These are phyloP conservation scores for Sparassis latifolia DNA, from an alignment of 1,284 basidiomycete genomes.

Conservation along the genomic window DNA sequence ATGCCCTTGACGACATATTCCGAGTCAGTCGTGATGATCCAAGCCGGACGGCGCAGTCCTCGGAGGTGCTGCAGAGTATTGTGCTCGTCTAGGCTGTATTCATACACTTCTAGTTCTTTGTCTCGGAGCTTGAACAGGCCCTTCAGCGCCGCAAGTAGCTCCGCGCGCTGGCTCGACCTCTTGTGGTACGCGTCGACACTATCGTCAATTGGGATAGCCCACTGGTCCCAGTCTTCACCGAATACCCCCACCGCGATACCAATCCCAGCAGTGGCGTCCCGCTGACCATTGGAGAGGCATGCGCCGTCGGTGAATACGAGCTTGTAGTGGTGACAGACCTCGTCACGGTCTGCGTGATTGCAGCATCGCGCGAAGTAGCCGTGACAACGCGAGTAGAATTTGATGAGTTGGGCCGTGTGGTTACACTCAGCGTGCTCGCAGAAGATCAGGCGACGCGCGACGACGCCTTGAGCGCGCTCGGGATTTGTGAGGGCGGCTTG, in stretches of 20 bases:
- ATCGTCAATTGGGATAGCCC: constrained; percentile 1
- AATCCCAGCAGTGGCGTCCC: not conserved
- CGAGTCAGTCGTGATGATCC: constrained; percentile 27
- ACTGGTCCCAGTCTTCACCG: not conserved
- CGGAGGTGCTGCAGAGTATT: not conserved
- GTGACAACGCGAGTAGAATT: too few relatives aligned
- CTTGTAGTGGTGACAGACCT: not conserved
- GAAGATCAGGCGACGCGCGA: too few relatives aligned
- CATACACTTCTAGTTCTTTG: not conserved
- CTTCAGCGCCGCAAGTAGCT: constrained; percentile 28
- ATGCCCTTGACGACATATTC: constrained; percentile 32
- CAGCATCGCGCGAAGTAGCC: too few relatives aligned
- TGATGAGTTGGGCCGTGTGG: too few relatives aligned
- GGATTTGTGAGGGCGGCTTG: too few relatives aligned
- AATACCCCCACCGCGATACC: not conserved
- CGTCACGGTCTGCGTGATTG: too few relatives aligned
- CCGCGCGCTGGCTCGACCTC: constrained; percentile 29
- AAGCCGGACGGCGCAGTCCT: not conserved
- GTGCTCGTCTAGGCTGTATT: not conserved
- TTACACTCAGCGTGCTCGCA: too few relatives aligned
- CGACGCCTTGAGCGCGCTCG: too few relatives aligned
- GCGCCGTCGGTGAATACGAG: not conserved
- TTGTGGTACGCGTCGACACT: constrained; percentile 1
- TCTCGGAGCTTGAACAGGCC: constrained; percentile 11
- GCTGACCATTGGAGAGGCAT: not conserved